Base-by-base conservation (phyloP, 179 eudicot species). In the Carnegiea gigantea region DNA sequence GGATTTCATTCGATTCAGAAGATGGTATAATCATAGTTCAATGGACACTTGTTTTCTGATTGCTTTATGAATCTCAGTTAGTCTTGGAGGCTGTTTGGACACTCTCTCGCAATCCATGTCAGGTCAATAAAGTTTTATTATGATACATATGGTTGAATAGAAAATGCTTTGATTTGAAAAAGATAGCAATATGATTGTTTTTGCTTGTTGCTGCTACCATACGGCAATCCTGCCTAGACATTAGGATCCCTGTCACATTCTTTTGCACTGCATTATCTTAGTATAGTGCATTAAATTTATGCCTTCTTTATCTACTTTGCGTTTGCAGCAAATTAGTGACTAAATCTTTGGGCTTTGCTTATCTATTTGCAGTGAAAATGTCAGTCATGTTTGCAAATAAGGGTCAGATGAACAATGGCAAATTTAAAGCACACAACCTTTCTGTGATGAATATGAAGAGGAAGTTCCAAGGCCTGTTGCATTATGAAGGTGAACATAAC, bases 321-420 rank as follows among this genome's bases (percentile, higher is more conserved):
- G 6, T 54, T 54, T n/a, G 0, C 60, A 18, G 60, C n/a, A 18
- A 54, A 54, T 51, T 79, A 0, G 24, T 9, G 43, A 4, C 40
- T 51, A 51, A 28, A 62, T 28, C 43, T 20, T 72, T 53, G 78
- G 6, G 33, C 5, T 70, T 20, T 44, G 57, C 12, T n/a, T 28
- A 10, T 78, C 5, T 24, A 5, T 48, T 44, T 77, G 40, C 83
- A 86, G 89, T 71, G 62, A 77, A 82, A 30, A 84, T 86, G 87
- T 73, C 85, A 21, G 77, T 70, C 8, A 18, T 86, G 70, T 79
- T 73, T 80, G 79, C 78, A 44, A 82, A 36, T 15, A 23, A 79
- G 44, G 51, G 38, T 17, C 84, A 24, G 38, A 33, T 71, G 60
- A 71, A n/a, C 40, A 36, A 72, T 48, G 57, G 40, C 40, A 67